Evolutionary conservation across 257 asterid genomes (phyloP).

Genomic region (Gentiana dahurica): DNA sequence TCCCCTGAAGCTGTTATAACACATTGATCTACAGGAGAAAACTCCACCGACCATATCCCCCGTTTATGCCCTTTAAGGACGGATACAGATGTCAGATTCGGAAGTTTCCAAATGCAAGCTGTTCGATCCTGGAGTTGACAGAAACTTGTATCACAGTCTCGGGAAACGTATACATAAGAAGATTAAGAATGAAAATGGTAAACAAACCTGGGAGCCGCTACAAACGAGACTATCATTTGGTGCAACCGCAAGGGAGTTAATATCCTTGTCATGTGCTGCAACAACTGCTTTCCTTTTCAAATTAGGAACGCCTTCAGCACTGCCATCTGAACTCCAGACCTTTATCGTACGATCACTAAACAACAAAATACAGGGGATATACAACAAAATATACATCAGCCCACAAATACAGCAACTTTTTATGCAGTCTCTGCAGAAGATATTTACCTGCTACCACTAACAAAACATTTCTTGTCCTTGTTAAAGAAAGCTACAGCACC

Average conservation of each 20-base stretch:
- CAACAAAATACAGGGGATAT: background rate
- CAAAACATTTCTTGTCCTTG: constrained; percentile 57
- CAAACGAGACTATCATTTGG: constrained; percentile 95
- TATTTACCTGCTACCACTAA: constrained; percentile 92
- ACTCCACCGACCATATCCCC: constrained; percentile 98
- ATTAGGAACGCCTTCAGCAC: constrained; percentile 32
- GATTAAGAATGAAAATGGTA: background rate
- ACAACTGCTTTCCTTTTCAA: constrained; percentile 85
- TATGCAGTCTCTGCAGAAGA: background rate
- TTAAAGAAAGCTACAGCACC: constrained; percentile 87
- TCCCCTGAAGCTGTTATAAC: constrained; percentile 96
- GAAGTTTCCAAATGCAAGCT: constrained; percentile 90
- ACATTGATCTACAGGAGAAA: constrained; percentile 97
- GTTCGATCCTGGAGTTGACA: constrained; percentile 69
- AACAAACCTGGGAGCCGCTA: constrained; percentile 92
- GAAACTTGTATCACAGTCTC: too few relatives aligned
- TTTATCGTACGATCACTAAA: constrained; percentile 79
- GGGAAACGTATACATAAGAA: background rate
- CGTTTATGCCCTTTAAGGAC: constrained; percentile 88
- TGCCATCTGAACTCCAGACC: constrained; percentile 78
- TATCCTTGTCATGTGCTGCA: constrained; percentile 96
- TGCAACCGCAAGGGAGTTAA: constrained; percentile 78
- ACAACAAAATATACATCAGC: background rate
- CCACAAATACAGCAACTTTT: background rate
- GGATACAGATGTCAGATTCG: constrained; percentile 72